Base-by-base conservation (phyloP, 352 stramenopile species). In the Phytopythium delawarense region DNA sequence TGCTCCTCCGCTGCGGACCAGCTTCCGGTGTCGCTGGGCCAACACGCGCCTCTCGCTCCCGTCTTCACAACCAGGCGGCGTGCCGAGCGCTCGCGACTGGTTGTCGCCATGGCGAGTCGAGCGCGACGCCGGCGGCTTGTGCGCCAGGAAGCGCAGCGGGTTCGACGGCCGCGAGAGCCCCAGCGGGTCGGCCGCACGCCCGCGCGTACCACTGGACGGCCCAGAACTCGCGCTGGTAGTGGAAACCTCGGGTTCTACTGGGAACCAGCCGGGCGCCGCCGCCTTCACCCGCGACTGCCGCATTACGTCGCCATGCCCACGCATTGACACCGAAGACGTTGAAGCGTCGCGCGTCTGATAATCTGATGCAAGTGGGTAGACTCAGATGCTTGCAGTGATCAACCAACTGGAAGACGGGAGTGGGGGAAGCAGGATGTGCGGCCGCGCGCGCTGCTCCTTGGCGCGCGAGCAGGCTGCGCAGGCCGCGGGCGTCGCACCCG, bases 391-490 rank as follows among this genome's bases (percentile, higher is more conserved):
- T 12, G 30, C 11, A 46, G 12, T 9, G 6, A 28, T 15, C 50
- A 42, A 20, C 12, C 30, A 40, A 15, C 15, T 39, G 12, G 21
- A 4, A 30, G 4, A 40, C 11, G 25, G 12, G 16, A 56, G 49
- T 28, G 37, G 21, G 63, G 39, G 61, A 7, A 11, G 35, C 1
- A 40, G 35, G 3, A 94, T 95, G 86, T 95, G 86, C 63, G 86
- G 86, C 2, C 75, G 86, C 40, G 66, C 81, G 45, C 71, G 84
- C 13, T 92, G 81, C 44, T 83, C 75, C 55, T 75, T 95, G 45
- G 59, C 61, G 44, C 84, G 70, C 34, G 72, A 82, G 64, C 67
- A 89, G 57, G 66, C 89, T 21, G 74, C 71, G 50, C 32, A 78
- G 48, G 75, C 74, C 45, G 78, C 79, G 6, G 77, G 74, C 4